phyloP scores from a whole-genome alignment of 2,329 filamentous ascomycete genomes.

The Stemphylium beticola region DNA sequence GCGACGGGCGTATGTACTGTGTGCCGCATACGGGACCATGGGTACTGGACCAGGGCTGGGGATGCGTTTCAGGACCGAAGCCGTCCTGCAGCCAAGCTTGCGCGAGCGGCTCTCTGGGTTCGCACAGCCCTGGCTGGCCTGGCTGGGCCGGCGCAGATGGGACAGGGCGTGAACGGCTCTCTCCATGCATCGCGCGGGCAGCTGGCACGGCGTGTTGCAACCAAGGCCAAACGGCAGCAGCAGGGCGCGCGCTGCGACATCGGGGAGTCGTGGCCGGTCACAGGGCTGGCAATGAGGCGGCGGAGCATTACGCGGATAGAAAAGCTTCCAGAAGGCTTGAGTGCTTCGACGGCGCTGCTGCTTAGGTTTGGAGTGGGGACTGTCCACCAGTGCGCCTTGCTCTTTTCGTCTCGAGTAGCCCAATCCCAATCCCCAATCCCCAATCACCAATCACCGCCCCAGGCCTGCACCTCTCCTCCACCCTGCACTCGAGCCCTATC shows the following conservation, averaged over 20 bases:
- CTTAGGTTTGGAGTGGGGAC: constrained; percentile 14
- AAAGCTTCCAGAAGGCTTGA: constrained; percentile 26
- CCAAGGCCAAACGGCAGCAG: background rate
- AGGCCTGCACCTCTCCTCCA: constrained; percentile 18
- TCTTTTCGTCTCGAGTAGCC: constrained; percentile 18
- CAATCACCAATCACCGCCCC: constrained; percentile 5
- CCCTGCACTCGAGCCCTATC: constrained; percentile 1
- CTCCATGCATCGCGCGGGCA: background rate
- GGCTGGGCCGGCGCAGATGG: constrained; percentile 1
- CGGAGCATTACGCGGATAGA: constrained; percentile 9
- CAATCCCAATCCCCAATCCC: too few species aligned
- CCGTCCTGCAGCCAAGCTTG: constrained; percentile 23
- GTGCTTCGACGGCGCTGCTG: constrained; percentile 15
- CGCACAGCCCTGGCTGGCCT: background rate
- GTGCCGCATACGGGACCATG: constrained; percentile 6
- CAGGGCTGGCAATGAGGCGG: constrained; percentile 13
- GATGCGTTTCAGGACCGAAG: constrained; percentile 21
- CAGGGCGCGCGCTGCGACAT: background rate
- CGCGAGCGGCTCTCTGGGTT: constrained; percentile 21
- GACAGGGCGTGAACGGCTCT: constrained; percentile 4
- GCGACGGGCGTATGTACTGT: constrained; percentile 10
- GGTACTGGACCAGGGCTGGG: constrained; percentile 12
- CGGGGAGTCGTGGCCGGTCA: background rate
- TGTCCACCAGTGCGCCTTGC: constrained; percentile 5
- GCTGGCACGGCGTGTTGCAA: background rate